Percentiles rank a stretch among this genome's conserved stretches.
phyloP scores from a whole-genome alignment of 371 early-diverging fungal species.

The Phascolomyces articulosus region DNA sequence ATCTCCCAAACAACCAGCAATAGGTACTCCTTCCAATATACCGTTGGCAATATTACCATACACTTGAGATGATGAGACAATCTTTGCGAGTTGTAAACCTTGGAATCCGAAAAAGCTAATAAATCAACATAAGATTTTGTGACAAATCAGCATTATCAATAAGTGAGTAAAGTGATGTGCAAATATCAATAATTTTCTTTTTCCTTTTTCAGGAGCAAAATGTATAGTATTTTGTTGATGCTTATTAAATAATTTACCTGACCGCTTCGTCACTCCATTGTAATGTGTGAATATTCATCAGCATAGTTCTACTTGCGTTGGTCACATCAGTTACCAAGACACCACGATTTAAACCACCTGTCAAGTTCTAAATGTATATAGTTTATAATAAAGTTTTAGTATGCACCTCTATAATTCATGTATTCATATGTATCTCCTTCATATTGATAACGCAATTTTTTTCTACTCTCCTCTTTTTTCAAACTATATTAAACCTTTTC shows the following conservation, averaged over 20 bases:
- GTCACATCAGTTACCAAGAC: slow-evolving; percentile 91
- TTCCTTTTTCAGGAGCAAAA: background rate
- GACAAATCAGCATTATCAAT: too few relatives aligned
- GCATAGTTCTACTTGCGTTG: slow-evolving; percentile 94
- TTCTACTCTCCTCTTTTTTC: background rate
- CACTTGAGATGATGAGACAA: slow-evolving; percentile 83
- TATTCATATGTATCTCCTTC: background rate
- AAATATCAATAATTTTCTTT: background rate
- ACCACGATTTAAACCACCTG: slow-evolving; percentile 71
- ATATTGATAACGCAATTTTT: background rate
- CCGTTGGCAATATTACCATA: slow-evolving; percentile 72
- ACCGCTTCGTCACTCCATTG: slow-evolving; percentile 82
- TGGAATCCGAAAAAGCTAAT: slow-evolving; percentile 42
- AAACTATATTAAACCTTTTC: too few relatives aligned
- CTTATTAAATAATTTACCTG: slow-evolving; percentile 39
- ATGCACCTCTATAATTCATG: too few relatives aligned
- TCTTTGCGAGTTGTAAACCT: slow-evolving; percentile 66
- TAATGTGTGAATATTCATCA: slow-evolving; percentile 87
- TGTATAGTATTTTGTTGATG: background rate
- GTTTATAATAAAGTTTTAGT: background rate
- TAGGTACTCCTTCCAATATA: slow-evolving; percentile 68
- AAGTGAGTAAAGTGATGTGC: too few relatives aligned
- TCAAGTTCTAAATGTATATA: background rate
- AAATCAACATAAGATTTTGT: too few relatives aligned
- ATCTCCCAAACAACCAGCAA: slow-evolving; percentile 92